These are phyloP conservation scores for Globisporangium alternatum DNA, from an alignment of 352 stramenopile species.

Conservation along the genomic window DNA sequence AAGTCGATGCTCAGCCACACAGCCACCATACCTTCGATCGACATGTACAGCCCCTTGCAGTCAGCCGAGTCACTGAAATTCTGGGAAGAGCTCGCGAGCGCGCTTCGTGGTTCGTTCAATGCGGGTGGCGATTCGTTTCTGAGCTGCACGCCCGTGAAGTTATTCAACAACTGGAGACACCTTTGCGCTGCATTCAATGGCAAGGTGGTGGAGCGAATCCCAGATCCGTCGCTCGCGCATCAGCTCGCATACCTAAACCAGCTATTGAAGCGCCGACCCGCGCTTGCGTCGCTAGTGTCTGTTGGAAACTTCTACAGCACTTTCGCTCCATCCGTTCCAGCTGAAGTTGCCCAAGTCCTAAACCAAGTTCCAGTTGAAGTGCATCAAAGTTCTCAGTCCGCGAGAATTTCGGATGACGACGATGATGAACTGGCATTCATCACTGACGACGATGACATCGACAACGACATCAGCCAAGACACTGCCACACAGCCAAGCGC, in stretches of 20 bases:
- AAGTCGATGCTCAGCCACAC: conserved; percentile 24
- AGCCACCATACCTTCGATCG: conserved; percentile 15
- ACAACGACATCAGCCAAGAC: conserved; percentile 5
- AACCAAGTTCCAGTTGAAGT: background rate
- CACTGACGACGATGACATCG: conserved; percentile 10
- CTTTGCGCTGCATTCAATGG: conserved; percentile 3
- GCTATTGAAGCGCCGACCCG: conserved; percentile 2
- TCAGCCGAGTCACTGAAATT: conserved; percentile 14
- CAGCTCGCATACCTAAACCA: conserved; percentile 4
- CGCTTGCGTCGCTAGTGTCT: background rate
- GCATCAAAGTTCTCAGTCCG: background rate
- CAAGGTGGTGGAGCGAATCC: background rate
- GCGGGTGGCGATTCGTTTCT: background rate
- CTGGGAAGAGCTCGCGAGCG: conserved; percentile 15
- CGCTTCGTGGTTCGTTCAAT: background rate
- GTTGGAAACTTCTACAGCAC: conserved; percentile 1
- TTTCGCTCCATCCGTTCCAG: background rate
- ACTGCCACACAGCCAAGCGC: background rate
- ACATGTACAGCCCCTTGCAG: conserved; percentile 21
- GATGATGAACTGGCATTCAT: conserved; percentile 12
- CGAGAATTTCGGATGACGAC: conserved; percentile 14
- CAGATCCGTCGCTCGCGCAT: background rate
- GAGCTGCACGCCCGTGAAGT: background rate
- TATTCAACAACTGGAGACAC: background rate
- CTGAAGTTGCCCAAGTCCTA: background rate